Base-by-base conservation (phyloP, 345 rosid genomes). In the Heritiera fomes region DNA sequence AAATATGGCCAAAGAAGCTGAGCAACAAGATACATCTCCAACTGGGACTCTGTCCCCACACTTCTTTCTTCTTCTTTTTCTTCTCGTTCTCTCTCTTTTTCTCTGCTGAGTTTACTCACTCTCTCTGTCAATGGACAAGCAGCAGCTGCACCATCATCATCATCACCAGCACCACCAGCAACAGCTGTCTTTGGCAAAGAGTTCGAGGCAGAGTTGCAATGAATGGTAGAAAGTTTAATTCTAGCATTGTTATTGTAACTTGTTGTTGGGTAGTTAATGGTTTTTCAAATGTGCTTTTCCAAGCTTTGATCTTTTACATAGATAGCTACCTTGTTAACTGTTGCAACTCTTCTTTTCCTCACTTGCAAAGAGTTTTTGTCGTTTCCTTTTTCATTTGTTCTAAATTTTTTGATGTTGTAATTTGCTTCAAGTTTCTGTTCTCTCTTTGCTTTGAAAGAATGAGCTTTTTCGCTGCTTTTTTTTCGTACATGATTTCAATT, bases 161-260 rank as follows among this genome's bases (percentile, higher is more conserved):
- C 55, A 50, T 12, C 53, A 46, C 78, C 89, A 82, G 38, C 38
- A 34, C 50, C 78, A 28, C 17, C 65, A 61, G 66, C 66, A 61
- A 76, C 94, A 90, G 75, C 88, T 90, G 77, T 90, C 93, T 14
- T 77, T 91, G 85, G 82, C 94, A 50, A 95, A 92, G 85, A 88
- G 89, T 83, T 90, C 97, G 17, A 82, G 98, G 83, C 97, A 92
- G 82, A 82, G 93, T 60, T 93, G 79, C 88, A 92, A 84, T 87
- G 98, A 95, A 92, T 93, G 98, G 98, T 95, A 73, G 74, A 84
- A 52, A 77, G 68, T 77, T 79, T 10, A 73, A 40, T 55, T 62
- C 74, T 74, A 17, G 23, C 70, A 45, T 62, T 46, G 56, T 30
- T 62, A 4, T 55, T 18, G 28, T 23, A 23, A 23, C 28, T 23